phyloP scores from a whole-genome alignment of 345 rosid genomes.

The Eutrema heterophyllum region DNA sequence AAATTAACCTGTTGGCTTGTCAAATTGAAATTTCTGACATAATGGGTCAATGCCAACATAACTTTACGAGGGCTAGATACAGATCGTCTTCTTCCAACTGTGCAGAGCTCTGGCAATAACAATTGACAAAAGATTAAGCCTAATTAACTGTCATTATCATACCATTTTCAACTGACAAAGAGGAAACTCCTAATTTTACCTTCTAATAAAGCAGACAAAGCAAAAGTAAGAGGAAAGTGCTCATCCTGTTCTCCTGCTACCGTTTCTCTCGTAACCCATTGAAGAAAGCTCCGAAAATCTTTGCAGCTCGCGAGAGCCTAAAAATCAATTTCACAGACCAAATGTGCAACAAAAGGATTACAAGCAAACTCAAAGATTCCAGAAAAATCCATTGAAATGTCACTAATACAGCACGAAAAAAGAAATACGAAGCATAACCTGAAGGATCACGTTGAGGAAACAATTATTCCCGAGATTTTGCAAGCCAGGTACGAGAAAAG shows the following conservation, averaged over 20 bases:
- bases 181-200: conserved; percentile 27
- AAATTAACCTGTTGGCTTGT: conserved; percentile 70
- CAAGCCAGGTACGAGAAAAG: conserved; percentile 59
- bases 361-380: background rate
- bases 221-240: conserved; percentile 54
- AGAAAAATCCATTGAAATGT: background rate
- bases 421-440: conserved; percentile 39
- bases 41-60: conserved; percentile 62
- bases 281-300: conserved; percentile 55
- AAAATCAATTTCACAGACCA: background rate
- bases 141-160: background rate
- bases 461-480: conserved; percentile 82
- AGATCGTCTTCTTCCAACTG: conserved; percentile 33
- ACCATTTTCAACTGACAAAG: background rate
- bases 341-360: background rate
- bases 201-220: conserved; percentile 55
- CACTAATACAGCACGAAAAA: background rate
- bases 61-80: conserved; percentile 59
- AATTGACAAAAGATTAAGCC: background rate
- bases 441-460: conserved; percentile 78
- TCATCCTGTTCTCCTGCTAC: conserved; percentile 33
- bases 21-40: conserved; percentile 58
- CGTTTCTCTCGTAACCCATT: conserved; percentile 37
- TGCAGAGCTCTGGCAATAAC: conserved; percentile 40
- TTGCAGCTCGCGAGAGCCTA: conserved; percentile 86